Base-by-base conservation (phyloP, 2,329 filamentous ascomycete genomes). In the Nannizziopsis barbatae region DNA sequence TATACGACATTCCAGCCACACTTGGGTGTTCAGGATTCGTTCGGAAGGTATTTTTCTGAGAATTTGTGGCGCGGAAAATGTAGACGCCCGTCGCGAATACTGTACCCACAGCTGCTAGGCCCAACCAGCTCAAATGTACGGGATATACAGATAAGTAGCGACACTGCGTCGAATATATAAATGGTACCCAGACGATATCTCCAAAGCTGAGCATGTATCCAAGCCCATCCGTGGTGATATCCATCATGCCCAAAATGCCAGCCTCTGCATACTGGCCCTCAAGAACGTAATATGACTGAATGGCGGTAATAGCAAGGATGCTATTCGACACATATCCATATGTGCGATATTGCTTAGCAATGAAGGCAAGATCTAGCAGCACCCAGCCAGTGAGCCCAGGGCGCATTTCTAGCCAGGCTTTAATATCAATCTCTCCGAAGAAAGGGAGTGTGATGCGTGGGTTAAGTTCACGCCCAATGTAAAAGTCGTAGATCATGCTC, bases 191-290 rank as follows among this genome's bases (percentile, higher is more conserved):
- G 53, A 84, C 85, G 5, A 95, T 74, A 60, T 96, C 90, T 49
- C 88, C 90, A 62, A 95, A 95, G 1, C 86, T 75, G 31, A 96
- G 75, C 90, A 96, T 96, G 71, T 87, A 87, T 46, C 90, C 90
- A 57, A 96, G 95, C 5, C 90, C 90, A 58, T 96, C 90, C 37
- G 81, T 86, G 45, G 83, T 94, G 56, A 95, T 84, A 62, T 96
- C 90, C 69, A 96, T 95, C 30, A 88, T 95, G 1, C 89, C 95
- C 55, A 95, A 71, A 53, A 95, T 84, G 1, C 87, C 84, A 0
- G 85, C 76, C 65, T 96, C 90, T 76, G 90, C 92, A 72, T 82
- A 88, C 55, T 87, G 79, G 6, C 81, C 80, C 62, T 96, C 90
- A 32, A 95, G 70, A 5, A 88, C 79, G 66, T 96, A 96, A 51